Evolutionary conservation across 1,284 basidiomycete genomes (phyloP), one percentile per base, ranked within the genome.

Genomic region (Pseudozyma hubeiensis): DNA sequence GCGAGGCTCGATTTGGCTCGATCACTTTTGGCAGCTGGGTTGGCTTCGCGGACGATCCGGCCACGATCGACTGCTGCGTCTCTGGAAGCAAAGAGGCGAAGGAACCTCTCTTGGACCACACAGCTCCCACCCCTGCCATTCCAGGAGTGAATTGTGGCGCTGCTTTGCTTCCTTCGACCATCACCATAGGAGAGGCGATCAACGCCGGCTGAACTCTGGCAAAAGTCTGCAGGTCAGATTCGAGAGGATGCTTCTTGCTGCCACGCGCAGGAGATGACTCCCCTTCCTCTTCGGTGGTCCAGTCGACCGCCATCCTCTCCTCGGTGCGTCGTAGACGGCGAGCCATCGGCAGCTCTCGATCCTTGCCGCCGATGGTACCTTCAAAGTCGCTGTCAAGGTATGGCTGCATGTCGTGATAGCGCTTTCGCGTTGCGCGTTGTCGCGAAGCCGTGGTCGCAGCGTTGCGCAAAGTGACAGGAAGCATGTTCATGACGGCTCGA

Each of bases 371-470:
- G 34, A 79, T 79, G 2, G 77, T 79, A 7, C 78, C 78, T 40
- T 79, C 78, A 46, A 76, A 79, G 49, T 79, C 78, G 31, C 71
- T 75, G 46, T 78, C 78, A 46, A 69, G 57, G n/a, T 67, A 58
- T 1, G 67, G 51, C 44, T 66, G 72, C 53, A 61, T 64, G 29
- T 63, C 64, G 45, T 61, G 33, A 40, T 72, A 72, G 4, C 69
- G 53, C 48, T 61, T 65, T 3, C 63, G 29, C 14, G 69, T 72
- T 0, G 54, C 59, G 9, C 69, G 39, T 24, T 66, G 69, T 19
- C 69, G 50, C 8, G 69, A 72, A 9, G 70, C 64, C 1, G 70
- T 67, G 4, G 61, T 74, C 5, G 65, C 71, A 31, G 65, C 71
- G 17, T 68, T 68, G 9, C 65, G 62, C 24, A 74, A 57, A 5